Evolutionary conservation across 2,329 filamentous ascomycete genomes (phyloP), one percentile per base, ranked within the genome.

Genomic region (Colletotrichum sp.): DNA sequence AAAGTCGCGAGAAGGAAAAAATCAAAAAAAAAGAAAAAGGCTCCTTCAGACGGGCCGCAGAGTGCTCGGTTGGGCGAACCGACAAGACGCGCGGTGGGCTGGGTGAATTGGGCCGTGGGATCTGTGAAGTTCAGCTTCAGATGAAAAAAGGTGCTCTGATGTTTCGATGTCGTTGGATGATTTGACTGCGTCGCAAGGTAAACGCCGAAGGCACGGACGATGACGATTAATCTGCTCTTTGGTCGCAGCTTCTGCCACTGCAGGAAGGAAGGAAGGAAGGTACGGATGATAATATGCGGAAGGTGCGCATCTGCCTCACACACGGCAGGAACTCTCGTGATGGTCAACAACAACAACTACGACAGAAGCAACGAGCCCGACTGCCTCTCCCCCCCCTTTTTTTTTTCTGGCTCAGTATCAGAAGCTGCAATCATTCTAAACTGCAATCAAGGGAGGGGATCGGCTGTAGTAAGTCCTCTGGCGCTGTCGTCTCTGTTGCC

Each of bases 91-190:
- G 55, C 16, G 24, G 28, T 14, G 30, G 21, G 16, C 28, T 39
- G 52, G 18, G 32, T 24, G 67, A 39, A 61, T 39, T 39, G 30
- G 32, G 32, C 21, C 21, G 30, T 24, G 65, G 43, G 48, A 36
- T 36, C 26, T 34, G 32, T 30, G 30, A 55, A 57, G n/a, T 21
- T 63, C 10, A 14, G 68, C 48, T 75, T 75, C 72, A 52, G 72
- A 75, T 75, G 72, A 73, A 75, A 73, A 75, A 60, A 69, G 66
- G 70, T 64, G 70, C 63, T 68, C 70, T 64, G 73, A 68, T 73
- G 57, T 57, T 64, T 60, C 28, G 55, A 21, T 68, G 28, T 68
- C 21, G 43, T 66, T 70, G 60, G 48, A 39, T 39, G 60, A 36
- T 59, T 48, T 74, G 71, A 14, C 32, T 34, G 61, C 61, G 69